phyloP scores from a whole-genome alignment of 768 basidiomycete species.

The Basidioascus undulatus region DNA sequence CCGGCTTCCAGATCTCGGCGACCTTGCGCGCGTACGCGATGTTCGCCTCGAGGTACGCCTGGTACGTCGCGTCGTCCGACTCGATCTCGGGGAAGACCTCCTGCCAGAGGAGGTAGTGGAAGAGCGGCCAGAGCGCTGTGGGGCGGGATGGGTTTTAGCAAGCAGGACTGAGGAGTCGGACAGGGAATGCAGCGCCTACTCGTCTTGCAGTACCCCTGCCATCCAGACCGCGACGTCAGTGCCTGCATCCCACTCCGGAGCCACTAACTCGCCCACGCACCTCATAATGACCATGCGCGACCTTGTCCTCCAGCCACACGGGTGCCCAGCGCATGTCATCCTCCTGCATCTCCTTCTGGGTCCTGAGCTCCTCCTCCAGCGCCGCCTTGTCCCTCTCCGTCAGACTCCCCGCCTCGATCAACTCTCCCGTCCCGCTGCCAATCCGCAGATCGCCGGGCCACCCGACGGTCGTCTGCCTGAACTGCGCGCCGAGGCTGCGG shows the following conservation, averaged over 20 bases:
- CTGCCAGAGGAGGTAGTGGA: slow-evolving; percentile 96
- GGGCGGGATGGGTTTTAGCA: not conserved
- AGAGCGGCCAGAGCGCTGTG: slow-evolving; percentile 60
- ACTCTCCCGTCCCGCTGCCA: slow-evolving; percentile 19
- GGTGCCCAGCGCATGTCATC: slow-evolving; percentile 54
- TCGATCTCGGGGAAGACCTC: slow-evolving; percentile 82
- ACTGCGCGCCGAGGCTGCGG: slow-evolving; percentile 50
- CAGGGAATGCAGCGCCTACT: slow-evolving; percentile 31
- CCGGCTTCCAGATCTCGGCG: slow-evolving; percentile 51
- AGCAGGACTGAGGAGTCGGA: slow-evolving; percentile 3
- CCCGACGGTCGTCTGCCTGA: slow-evolving; percentile 77
- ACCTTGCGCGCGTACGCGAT: slow-evolving; percentile 61
- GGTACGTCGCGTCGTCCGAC: slow-evolving; percentile 41
- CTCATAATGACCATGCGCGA: slow-evolving; percentile 30
- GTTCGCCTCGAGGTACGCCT: slow-evolving; percentile 59
- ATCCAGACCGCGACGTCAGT: too few relatives aligned
- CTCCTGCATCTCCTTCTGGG: slow-evolving; percentile 33
- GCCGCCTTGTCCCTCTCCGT: slow-evolving; percentile 36
- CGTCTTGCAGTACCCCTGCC: slow-evolving; percentile 95
- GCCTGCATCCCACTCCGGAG: slow-evolving; percentile 10
- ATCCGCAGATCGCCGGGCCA: slow-evolving; percentile 73
- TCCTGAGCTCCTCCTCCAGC: slow-evolving; percentile 37
- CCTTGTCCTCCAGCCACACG: slow-evolving; percentile 71
- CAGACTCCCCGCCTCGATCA: slow-evolving; percentile 26
- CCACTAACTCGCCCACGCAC: not conserved